A percentile compares a stretch with the other conserved stretches of the same genome.
Conservation (phyloP, 2,329 filamentous ascomycete genomes). For the Thielaviopsis musarum region DNA sequence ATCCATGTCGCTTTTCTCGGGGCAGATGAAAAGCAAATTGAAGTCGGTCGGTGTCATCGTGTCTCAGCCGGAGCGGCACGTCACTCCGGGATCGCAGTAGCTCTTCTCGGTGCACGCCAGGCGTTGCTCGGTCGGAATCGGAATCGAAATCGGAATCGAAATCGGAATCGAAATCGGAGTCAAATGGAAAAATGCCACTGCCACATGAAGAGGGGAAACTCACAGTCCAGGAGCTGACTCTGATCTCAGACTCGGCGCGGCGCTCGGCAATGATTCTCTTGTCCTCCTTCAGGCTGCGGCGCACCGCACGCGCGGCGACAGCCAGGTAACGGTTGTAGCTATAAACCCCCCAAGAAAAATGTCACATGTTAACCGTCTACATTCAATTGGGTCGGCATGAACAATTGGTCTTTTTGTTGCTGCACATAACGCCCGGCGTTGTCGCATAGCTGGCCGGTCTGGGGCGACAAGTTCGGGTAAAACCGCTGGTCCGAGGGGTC, state of each 20-base stretch:
- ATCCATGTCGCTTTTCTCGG: no score
- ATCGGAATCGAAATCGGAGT: neutral
- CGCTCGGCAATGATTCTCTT: slow-evolving; percentile 76
- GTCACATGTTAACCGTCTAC: neutral
- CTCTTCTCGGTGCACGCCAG: neutral
- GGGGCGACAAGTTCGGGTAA: slow-evolving; percentile 3
- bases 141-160: neutral
- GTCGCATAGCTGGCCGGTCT: neutral
- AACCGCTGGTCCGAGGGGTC: slow-evolving; percentile 2
- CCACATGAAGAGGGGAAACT: slow-evolving; percentile 16
- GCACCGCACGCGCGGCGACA: slow-evolving; percentile 84
- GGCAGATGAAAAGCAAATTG: neutral
- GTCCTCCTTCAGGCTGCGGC: slow-evolving; percentile 92
- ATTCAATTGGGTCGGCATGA: neutral
- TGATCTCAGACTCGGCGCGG: slow-evolving; percentile 75
- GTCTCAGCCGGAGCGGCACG: neutral
- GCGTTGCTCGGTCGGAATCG: neutral
- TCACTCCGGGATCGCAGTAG: neutral
- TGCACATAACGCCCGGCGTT: neutral
- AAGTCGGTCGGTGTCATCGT: neutral
- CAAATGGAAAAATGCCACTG: neutral
- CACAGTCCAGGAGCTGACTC: slow-evolving; percentile 92
- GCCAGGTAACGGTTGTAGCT: slow-evolving; percentile 99
- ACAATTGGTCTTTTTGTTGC: neutral
- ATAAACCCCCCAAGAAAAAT: slow-evolving; percentile 13